Base-by-base conservation (phyloP, 169 alveolate genomes). In the Cryptosporidium viatorum region DNA sequence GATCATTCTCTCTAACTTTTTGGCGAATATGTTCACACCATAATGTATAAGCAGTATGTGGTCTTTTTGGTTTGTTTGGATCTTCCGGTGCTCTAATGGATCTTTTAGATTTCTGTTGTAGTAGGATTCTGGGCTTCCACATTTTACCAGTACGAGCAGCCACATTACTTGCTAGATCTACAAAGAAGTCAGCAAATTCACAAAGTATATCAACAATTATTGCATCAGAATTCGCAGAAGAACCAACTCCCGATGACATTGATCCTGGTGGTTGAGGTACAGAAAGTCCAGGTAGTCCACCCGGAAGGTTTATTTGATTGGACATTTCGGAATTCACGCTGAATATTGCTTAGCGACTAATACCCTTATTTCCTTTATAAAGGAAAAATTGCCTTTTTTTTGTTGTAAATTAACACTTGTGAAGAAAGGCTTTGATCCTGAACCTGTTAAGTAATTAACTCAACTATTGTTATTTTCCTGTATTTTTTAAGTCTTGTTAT, bases 21-120 rank as follows among this genome's bases (percentile, higher is more conserved):
- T 80, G 89, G 37, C 89, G 60, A 65, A 80, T 80, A 65, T 80
- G 89, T 80, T 80, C 89, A 80, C 89, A 80, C 89, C 89, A 80
- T 10, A 80, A 37, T n/a, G 89, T 80, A 65, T 80, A 80, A 41
- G 89, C 89, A 12, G 89, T 80, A 80, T 80, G 89, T 26, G 89
- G 89, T 31, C 89, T 80, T 41, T 80, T 80, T 26, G 89, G 89
- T 29, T 80, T 80, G 21, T 80, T 80, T 43, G 89, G 89, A 43
- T 80, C 89, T 8, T 80, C 89, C 0, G 89, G 75, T 18, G 89
- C 68, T 65, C 89, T 80, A 16, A 80, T 62, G 18, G 89, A 62
- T 50, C 89, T 55, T 33, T 80, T 80, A 3, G 89, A 80, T 39
- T 80, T 80, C 29, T 80, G 89, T 59, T 80, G 89, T 14, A 80